Evolutionary conservation across 192 early-diverging fungal species (phyloP).

Genomic region (Podochytrium sp.): DNA sequence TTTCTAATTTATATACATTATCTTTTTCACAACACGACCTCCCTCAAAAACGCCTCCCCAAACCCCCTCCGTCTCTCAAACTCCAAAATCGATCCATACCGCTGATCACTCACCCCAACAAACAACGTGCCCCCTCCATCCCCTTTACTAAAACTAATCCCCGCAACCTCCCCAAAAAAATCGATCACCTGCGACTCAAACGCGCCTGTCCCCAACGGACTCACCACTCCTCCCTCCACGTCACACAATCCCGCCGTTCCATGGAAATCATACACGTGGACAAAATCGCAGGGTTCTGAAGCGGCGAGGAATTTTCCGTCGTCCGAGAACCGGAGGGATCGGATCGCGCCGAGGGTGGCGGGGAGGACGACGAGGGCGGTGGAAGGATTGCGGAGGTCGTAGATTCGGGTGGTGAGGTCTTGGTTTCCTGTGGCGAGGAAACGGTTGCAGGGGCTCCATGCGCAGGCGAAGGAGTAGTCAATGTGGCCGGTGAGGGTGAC

Average conservation of each 20-base stretch:
- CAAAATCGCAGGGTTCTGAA: slow-evolving; percentile 70
- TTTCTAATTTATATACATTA: neutral
- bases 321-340: slow-evolving; percentile 62
- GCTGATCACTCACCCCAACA: slow-evolving; percentile 47
- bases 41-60: neutral
- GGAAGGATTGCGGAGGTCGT: slow-evolving; percentile 63
- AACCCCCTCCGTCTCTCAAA: slow-evolving; percentile 7
- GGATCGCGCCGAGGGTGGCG: slow-evolving; percentile 57
- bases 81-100: slow-evolving; percentile 36
- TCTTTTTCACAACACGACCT: slow-evolving; percentile 17
- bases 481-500: slow-evolving; percentile 57
- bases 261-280: slow-evolving; percentile 53
- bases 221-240: too few relatives aligned
- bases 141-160: slow-evolving; percentile 59
- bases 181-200: slow-evolving; percentile 62
- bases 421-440: slow-evolving; percentile 71
- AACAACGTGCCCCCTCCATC: slow-evolving; percentile 53
- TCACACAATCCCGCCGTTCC: too few relatives aligned
- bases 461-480: slow-evolving; percentile 73
- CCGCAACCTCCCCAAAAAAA: slow-evolving; percentile 75
- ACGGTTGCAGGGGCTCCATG: slow-evolving; percentile 61
- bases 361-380: slow-evolving; percentile 55
- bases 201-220: slow-evolving; percentile 15
- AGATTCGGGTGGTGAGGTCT: slow-evolving; percentile 57
- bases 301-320: slow-evolving; percentile 58